Conservation (phyloP, 1,284 basidiomycete species). For the Irpex sp. region DNA sequence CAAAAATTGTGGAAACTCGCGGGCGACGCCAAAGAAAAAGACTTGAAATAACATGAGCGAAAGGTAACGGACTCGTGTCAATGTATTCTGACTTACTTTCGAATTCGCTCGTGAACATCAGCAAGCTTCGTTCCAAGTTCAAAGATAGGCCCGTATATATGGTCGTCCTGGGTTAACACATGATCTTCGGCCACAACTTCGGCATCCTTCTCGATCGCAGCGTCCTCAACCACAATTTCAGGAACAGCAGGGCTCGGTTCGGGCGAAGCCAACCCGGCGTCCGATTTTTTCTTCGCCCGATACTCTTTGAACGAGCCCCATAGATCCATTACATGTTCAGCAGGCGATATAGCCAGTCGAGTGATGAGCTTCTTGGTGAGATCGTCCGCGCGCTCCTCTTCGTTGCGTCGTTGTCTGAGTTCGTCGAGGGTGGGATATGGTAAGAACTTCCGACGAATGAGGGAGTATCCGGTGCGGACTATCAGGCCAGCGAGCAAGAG, state of each 20-base stretch:
- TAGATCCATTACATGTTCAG: constrained; percentile 44
- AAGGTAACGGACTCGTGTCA: constrained; percentile 1
- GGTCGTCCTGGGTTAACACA: constrained; percentile 22
- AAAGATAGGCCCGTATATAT: constrained; percentile 41
- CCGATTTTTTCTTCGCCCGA: constrained; percentile 19
- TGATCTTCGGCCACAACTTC: constrained; percentile 28
- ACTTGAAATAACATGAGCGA: constrained; percentile 26
- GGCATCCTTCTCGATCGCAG: constrained; percentile 28
- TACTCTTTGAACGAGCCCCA: constrained; percentile 40
- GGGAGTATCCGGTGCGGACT: constrained; percentile 40
- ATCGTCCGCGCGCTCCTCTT: constrained; percentile 42
- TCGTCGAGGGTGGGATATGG: constrained; percentile 52
- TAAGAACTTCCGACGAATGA: constrained; percentile 44
- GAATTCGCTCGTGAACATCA: constrained; percentile 60
- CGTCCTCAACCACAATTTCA: constrained; percentile 7
- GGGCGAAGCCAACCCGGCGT: background rate
- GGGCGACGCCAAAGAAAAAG: constrained; percentile 61
- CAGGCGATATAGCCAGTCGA: constrained; percentile 40
- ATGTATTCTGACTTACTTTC: constrained; percentile 42
- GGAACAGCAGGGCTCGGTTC: background rate
- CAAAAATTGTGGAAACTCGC: constrained; percentile 41
- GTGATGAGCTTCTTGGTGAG: constrained; percentile 46
- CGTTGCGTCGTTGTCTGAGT: constrained; percentile 42
- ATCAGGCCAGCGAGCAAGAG: constrained; percentile 48
- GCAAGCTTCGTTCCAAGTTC: constrained; percentile 40